Percentiles rank a stretch among this genome's conserved stretches.
These are phyloP conservation scores for Claviceps sorghi DNA, from an alignment of 2,329 filamentous ascomycete genomes.

Conservation along the genomic window DNA sequence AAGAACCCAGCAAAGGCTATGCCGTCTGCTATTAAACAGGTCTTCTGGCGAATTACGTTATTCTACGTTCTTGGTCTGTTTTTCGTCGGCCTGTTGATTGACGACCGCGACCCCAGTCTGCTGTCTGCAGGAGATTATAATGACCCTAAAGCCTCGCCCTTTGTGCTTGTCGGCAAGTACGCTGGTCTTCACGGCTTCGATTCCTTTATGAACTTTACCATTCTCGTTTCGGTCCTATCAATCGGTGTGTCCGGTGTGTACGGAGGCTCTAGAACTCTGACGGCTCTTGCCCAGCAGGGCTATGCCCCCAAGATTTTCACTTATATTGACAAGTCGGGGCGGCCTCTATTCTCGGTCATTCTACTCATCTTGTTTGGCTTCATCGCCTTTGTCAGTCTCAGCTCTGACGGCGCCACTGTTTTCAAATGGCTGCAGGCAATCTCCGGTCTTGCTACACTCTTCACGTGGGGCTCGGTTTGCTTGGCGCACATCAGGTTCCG, in stretches of 20 bases:
- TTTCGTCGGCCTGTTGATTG: constrained; percentile 35
- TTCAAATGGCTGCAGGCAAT: constrained; percentile 50
- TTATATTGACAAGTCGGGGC: constrained; percentile 43
- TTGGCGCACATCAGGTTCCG: constrained; percentile 52
- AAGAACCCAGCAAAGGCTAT: constrained; percentile 56
- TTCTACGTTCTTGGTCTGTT: constrained; percentile 40
- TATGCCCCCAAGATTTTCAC: constrained; percentile 42
- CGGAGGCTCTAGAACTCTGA: constrained; percentile 43
- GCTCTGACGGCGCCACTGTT: constrained; percentile 29
- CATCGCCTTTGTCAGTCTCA: constrained; percentile 28
- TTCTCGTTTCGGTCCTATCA: constrained; percentile 42
- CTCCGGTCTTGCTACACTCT: constrained; percentile 46
- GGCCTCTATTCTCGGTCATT: constrained; percentile 36
- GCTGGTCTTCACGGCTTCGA: constrained; percentile 37
- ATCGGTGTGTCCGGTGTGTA: constrained; percentile 46
- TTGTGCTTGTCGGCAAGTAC: constrained; percentile 42
- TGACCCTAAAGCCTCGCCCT: constrained; percentile 30
- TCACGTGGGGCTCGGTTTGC: constrained; percentile 51
- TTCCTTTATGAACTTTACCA: constrained; percentile 44
- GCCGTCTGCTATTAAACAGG: constrained; percentile 73
- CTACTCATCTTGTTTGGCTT: constrained; percentile 33
- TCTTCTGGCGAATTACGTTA: constrained; percentile 42
- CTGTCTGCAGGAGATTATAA: constrained; percentile 24
- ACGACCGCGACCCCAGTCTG: constrained; percentile 30
- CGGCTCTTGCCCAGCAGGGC: constrained; percentile 43